Base-by-base conservation (phyloP, 768 basidiomycete genomes). In the Dentipellis fragilis region DNA sequence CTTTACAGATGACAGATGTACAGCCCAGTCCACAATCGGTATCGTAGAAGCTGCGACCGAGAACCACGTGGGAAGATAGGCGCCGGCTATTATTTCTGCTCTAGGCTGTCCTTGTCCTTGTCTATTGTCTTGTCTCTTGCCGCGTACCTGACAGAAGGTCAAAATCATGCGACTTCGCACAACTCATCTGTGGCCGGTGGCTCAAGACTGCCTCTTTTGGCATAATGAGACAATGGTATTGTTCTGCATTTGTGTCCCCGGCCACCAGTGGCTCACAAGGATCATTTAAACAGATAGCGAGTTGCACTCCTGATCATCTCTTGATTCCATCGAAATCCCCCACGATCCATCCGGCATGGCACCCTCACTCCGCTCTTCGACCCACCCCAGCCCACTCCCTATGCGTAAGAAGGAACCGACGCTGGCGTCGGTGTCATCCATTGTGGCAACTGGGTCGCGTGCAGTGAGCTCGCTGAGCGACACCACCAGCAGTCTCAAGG, bases 331-430 rank as follows among this genome's bases (percentile, higher is more conserved):
- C 39, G 4, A 19, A 14, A 38, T 23, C 16, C 37, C 17, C n/a
- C 38, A 39, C 52, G 52, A 46, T 16, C 49, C 38, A 56, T 49
- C 52, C 50, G 40, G 51, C 40, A 52, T 55, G 49, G 54, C 52
- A 57, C 59, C 52, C 9, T 51, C 51, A 10, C 51, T 60, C 39
- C 29, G 29, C 3, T 29, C 29, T 6, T 29, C 29, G 29, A 29
- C 29, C 29, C 29, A 29, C 6, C 60, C 59, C 47, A 54, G 59
- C 45, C 61, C 61, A 37, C 54, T 52, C 51, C 60, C 52, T 23
- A 51, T 60, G n/a, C 59, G 50, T 16, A 46, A 38, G 39, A 60
- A 62, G 45, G 11, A 36, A 47, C 50, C 6, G 8, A 17, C 40
- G 22, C 54, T 45, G 37, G 36, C 61, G 21, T 51, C n/a, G 51